phyloP scores from a whole-genome alignment of 202 grass and related monocot species.

The Schoenoplectus triqueter region DNA sequence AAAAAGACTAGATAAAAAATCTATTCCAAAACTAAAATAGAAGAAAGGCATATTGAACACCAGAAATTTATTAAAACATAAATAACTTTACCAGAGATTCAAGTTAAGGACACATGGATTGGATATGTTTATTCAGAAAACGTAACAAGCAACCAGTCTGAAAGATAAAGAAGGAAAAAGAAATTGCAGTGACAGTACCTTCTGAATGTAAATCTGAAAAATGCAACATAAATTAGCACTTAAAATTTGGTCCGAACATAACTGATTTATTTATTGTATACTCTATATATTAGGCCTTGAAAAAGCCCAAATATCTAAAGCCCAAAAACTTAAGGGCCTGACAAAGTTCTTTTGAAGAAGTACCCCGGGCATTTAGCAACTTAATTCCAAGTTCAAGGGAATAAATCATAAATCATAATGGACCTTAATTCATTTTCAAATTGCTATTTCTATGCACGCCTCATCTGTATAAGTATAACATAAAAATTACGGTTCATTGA shows the following conservation, averaged over 20 bases:
- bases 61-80: background rate
- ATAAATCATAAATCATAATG: background rate
- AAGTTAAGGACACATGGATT: background rate
- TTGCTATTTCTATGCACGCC: background rate
- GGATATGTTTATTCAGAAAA: background rate
- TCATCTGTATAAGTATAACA: background rate
- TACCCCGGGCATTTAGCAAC: background rate
- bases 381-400: background rate
- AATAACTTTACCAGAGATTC: background rate
- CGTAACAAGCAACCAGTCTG: background rate
- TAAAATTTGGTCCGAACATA: background rate
- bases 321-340: background rate
- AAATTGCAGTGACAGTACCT: background rate
- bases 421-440: background rate
- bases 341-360: background rate
- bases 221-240: background rate
- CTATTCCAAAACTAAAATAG: background rate
- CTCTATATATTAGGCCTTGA: background rate
- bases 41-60: slow-evolving; percentile 24
- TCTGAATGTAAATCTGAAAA: background rate
- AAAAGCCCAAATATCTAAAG: background rate
- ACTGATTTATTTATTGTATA: background rate
- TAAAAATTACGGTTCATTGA: background rate
- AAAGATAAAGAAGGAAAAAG: background rate
- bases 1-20: slow-evolving; percentile 16